Evolutionary conservation across 495 filamentous ascomycete species (phyloP).

Genomic region (Pseudomonodictys pantanalensis): DNA sequence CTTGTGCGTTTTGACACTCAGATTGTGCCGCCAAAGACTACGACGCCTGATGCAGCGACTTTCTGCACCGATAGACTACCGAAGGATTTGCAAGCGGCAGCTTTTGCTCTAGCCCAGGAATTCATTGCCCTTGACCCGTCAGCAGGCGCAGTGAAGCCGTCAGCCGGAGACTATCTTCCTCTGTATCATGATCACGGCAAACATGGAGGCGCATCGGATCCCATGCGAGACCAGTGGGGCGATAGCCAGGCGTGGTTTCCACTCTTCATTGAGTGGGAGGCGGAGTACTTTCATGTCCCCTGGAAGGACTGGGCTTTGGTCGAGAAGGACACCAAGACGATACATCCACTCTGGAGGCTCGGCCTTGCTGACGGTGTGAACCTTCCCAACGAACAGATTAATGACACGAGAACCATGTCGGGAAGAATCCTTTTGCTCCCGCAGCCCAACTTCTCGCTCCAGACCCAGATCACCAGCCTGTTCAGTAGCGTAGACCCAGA

Average conservation of each 20-base stretch:
- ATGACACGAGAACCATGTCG: neutral
- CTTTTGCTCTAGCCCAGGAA: neutral
- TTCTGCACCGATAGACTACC: neutral
- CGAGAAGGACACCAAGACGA: neutral
- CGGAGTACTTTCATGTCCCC: slow-evolving; percentile 50
- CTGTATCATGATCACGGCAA: neutral
- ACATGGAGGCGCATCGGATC: neutral
- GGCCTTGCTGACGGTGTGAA: neutral
- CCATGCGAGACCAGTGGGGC: slow-evolving; percentile 35
- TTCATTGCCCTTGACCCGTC: neutral
- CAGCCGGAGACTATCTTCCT: neutral
- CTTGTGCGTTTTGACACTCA: slow-evolving; percentile 40
- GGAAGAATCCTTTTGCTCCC: neutral
- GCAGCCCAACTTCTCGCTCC: neutral
- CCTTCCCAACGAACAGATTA: neutral
- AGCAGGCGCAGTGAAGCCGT: too few relatives aligned
- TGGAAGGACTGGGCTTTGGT: slow-evolving; percentile 1
- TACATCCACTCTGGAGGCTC: neutral
- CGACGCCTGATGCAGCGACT: neutral
- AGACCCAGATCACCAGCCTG: neutral
- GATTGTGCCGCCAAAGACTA: slow-evolving; percentile 25
- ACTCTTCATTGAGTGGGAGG: slow-evolving; percentile 55
- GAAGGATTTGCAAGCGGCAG: neutral
- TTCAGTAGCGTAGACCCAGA: neutral
- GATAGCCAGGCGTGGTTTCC: slow-evolving; percentile 51